Conservation (phyloP, 768 basidiomycete genomes). For the Leccinum imitatum region DNA sequence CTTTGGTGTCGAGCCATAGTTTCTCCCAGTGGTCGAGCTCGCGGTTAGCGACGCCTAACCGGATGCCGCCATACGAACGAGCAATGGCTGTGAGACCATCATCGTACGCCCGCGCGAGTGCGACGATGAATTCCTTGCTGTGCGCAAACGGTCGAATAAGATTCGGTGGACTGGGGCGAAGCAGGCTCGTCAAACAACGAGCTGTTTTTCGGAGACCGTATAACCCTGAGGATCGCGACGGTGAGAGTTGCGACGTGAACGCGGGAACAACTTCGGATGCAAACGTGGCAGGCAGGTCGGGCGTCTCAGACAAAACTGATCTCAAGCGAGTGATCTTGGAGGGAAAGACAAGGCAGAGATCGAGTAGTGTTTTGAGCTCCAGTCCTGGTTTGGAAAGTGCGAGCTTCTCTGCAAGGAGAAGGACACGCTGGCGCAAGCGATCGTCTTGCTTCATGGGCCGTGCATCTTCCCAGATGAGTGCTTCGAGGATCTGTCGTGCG, state of each 20-base stretch:
- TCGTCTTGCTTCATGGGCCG: conserved; percentile 38
- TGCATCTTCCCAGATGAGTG: conserved; percentile 55
- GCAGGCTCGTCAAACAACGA: conserved; percentile 53
- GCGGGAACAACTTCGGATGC: conserved; percentile 53
- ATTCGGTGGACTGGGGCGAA: conserved; percentile 49
- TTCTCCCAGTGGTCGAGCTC: conserved; percentile 65
- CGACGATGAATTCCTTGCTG: conserved; percentile 50
- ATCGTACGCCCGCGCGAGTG: conserved; percentile 62
- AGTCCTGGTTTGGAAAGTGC: conserved; percentile 41
- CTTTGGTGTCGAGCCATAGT: conserved; percentile 72
- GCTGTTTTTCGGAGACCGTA: conserved; percentile 65
- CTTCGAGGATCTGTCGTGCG: conserved; percentile 51
- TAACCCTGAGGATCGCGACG: conserved; percentile 46
- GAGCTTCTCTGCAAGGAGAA: conserved; percentile 58
- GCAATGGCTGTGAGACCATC: conserved; percentile 54
- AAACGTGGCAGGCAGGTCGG: conserved; percentile 35
- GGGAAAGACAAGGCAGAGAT: conserved; percentile 60
- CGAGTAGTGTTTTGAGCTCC: conserved; percentile 56
- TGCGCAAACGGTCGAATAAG: conserved; percentile 53
- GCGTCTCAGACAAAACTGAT: conserved; percentile 40
- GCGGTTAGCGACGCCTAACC: conserved; percentile 27
- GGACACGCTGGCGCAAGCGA: conserved; percentile 45
- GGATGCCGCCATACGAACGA: conserved; percentile 58
- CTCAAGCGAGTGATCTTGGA: conserved; percentile 44
- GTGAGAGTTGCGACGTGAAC: conserved; percentile 49